Conservation (phyloP, 352 stramenopile species). For the Phytophthora podocarpi region DNA sequence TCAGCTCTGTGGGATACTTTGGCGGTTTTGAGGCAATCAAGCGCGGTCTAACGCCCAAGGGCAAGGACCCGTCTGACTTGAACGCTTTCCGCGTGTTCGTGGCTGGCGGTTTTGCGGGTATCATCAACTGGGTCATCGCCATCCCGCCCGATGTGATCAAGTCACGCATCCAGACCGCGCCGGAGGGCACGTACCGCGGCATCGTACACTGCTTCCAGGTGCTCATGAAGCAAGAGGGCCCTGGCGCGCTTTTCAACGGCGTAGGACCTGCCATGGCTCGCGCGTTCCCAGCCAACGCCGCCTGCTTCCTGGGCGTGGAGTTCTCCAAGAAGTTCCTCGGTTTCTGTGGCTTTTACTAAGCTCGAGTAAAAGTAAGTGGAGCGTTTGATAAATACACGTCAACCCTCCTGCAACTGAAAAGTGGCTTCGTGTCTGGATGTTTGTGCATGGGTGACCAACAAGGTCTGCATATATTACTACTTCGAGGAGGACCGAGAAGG, state of each 20-base stretch:
- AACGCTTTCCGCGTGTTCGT: conserved; percentile 92
- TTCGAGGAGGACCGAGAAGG: neutral
- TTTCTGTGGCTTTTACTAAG: conserved; percentile 79
- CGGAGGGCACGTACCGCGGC: conserved; percentile 94
- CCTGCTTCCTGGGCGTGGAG: conserved; percentile 94
- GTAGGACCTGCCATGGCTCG: conserved; percentile 93
- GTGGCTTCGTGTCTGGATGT: neutral
- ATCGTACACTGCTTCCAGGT: conserved; percentile 92
- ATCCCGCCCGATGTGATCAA: conserved; percentile 98
- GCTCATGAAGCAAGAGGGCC: conserved; percentile 95
- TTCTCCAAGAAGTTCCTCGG: conserved; percentile 88
- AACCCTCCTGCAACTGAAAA: conserved; percentile 9
- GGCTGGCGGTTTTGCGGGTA: conserved; percentile 93
- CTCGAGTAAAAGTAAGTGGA: conserved; percentile 8
- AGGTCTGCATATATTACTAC: conserved; percentile 22
- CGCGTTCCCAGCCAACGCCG: conserved; percentile 96
- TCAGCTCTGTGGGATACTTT: conserved; percentile 95
- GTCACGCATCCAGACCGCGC: conserved; percentile 95
- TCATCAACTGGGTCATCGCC: conserved; percentile 95
- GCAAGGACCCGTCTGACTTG: conserved; percentile 83
- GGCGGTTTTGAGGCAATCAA: conserved; percentile 94
- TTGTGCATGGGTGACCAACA: neutral
- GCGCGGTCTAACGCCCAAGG: conserved; percentile 77
- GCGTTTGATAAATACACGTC: conserved; percentile 18
- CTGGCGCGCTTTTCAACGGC: conserved; percentile 93